Conservation (phyloP, 148 eudicot genomes). For the Vaccinium myrtillus region DNA sequence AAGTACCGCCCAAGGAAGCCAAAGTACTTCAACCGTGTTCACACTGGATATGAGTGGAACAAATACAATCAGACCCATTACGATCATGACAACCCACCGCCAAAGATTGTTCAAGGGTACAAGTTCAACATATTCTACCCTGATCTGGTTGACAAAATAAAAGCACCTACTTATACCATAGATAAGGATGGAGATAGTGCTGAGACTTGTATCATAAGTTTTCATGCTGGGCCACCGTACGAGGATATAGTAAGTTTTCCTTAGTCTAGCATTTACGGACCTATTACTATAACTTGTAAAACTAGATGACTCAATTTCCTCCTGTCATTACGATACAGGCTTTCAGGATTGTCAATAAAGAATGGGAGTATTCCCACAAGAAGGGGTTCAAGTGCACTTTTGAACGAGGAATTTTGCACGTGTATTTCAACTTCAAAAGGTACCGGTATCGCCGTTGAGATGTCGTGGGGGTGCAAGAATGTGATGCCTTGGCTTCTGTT, state of each 20-base stretch:
- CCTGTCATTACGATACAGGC: constrained; percentile 48
- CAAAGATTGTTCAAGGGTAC: constrained; percentile 97
- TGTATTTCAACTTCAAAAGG: constrained; percentile 86
- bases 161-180: constrained; percentile 73
- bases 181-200: constrained; percentile 92
- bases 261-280: neutral
- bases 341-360: constrained; percentile 84
- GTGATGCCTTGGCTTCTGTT: neutral
- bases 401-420: constrained; percentile 86
- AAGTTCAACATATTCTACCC: constrained; percentile 97
- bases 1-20: constrained; percentile 97
- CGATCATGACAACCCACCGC: constrained; percentile 96
- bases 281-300: neutral
- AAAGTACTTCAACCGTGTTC: constrained; percentile 96
- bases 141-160: constrained; percentile 85
- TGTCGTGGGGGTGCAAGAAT: neutral
- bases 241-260: constrained; percentile 85
- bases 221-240: constrained; percentile 98
- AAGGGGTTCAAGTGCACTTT: constrained; percentile 95
- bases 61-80: constrained; percentile 98
- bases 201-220: constrained; percentile 87
- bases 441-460: constrained; percentile 79
- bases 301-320: neutral
- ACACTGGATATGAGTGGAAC: constrained; percentile 99
- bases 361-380: constrained; percentile 98